A percentile compares a stretch with the other conserved stretches of the same genome.
Evolutionary conservation across 495 filamentous ascomycete genomes (phyloP).

Genomic region (Tuber borchii): DNA sequence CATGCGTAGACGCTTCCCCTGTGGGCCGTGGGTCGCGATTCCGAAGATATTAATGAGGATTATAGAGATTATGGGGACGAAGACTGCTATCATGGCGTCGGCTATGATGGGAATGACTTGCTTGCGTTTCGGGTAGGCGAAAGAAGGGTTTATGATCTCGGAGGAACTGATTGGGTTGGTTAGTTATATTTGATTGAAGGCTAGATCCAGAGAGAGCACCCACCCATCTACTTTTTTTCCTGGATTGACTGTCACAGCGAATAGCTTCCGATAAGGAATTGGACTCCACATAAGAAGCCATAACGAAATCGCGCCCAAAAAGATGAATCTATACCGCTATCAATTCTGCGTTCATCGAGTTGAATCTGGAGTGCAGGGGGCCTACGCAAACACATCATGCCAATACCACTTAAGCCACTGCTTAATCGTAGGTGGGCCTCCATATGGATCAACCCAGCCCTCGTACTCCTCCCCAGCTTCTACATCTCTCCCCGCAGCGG

Average conservation of each 20-base stretch:
- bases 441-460: slow-evolving; percentile 39
- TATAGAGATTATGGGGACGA: slow-evolving; percentile 52
- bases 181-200: background rate
- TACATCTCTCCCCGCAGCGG: slow-evolving; percentile 5
- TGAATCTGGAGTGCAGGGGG: background rate
- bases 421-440: slow-evolving; percentile 32
- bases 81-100: slow-evolving; percentile 51
- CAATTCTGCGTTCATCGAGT: background rate
- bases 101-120: slow-evolving; percentile 59
- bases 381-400: slow-evolving; percentile 39
- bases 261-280: slow-evolving; percentile 40
- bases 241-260: slow-evolving; percentile 28
- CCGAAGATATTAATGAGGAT: slow-evolving; percentile 44
- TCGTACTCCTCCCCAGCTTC: slow-evolving; percentile 25
- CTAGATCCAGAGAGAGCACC: background rate
- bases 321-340: slow-evolving; percentile 26
- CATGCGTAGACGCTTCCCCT: slow-evolving; percentile 14
- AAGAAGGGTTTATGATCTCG: slow-evolving; percentile 55
- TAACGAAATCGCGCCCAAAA: slow-evolving; percentile 33
- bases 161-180: slow-evolving; percentile 9
- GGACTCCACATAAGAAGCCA: slow-evolving; percentile 41
- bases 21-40: slow-evolving; percentile 37
- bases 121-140: slow-evolving; percentile 57
- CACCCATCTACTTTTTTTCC: slow-evolving; percentile 14
- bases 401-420: slow-evolving; percentile 40